phyloP scores from a whole-genome alignment of 2,329 filamentous ascomycete genomes.

The Scolecobasidium constrictum region DNA sequence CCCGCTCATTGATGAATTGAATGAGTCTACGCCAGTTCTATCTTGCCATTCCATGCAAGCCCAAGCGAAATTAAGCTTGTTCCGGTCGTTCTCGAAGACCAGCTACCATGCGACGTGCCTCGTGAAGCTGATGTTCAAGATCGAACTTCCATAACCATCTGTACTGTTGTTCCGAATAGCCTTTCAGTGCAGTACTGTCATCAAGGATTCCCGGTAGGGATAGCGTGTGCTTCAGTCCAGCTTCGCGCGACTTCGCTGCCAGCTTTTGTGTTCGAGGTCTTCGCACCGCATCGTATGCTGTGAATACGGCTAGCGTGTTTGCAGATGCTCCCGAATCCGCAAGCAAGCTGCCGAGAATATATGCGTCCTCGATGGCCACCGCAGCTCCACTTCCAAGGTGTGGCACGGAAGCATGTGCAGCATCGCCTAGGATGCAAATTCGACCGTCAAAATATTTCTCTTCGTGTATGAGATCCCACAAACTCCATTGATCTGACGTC shows the following conservation, averaged over 20 bases:
- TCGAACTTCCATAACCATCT: constrained; percentile 2
- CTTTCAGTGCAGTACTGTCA: background rate
- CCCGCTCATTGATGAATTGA: no score
- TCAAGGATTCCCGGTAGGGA: background rate
- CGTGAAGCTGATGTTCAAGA: constrained; percentile 1
- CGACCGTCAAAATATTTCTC: constrained; percentile 18
- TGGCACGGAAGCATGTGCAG: constrained; percentile 27
- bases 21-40: no score
- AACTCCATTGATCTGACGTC: constrained; percentile 17
- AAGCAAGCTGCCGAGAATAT: constrained; percentile 2
- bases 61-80: no score
- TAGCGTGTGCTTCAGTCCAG: background rate
- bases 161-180: background rate
- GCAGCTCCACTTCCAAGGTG: constrained; percentile 29
- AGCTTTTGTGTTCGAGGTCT: constrained; percentile 7
- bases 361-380: constrained; percentile 27
- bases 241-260: constrained; percentile 5
- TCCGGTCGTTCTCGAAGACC: background rate
- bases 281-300: constrained; percentile 5
- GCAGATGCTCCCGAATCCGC: background rate
- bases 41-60: no score
- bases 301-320: constrained; percentile 1
- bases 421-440: constrained; percentile 26
- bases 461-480: constrained; percentile 23
- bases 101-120: constrained; percentile 1